Conservation (phyloP, 2,329 filamentous ascomycete species). For the Alternaria arbusti region DNA sequence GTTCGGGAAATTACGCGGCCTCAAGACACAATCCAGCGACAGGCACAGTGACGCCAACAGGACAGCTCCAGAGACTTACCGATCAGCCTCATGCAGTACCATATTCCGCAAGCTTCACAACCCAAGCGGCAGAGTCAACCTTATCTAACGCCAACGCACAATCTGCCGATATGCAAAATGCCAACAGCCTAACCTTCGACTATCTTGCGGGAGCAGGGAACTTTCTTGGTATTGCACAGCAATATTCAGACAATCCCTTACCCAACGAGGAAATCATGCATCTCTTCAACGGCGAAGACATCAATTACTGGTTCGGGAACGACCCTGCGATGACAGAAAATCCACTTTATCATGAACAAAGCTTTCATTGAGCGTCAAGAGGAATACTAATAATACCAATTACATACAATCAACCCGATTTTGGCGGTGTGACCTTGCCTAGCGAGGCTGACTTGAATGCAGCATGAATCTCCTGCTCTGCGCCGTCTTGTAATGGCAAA, state of each 20-base stretch:
- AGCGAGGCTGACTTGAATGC: conserved; percentile 47
- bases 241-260: conserved; percentile 30
- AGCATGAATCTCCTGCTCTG: conserved; percentile 53
- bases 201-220: conserved; percentile 21
- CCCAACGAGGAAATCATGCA: conserved; percentile 32
- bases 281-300: conserved; percentile 30
- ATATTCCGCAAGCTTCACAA: neutral
- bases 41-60: neutral
- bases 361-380: neutral
- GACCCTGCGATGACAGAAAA: conserved; percentile 8
- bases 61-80: neutral
- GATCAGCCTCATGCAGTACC: neutral
- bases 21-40: neutral
- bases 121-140: neutral
- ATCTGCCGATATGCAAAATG: neutral
- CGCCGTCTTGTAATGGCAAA: conserved; percentile 53
- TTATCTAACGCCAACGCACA: neutral
- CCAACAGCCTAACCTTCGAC: conserved; percentile 5
- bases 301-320: conserved; percentile 20
- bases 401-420: conserved; percentile 11
- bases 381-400: neutral
- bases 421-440: conserved; percentile 40
- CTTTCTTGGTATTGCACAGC: conserved; percentile 33
- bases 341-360: conserved; percentile 1
- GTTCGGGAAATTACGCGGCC: neutral